These are phyloP conservation scores for Penicillium desertorum DNA, from an alignment of 495 filamentous ascomycete species.

Conservation along the genomic window DNA sequence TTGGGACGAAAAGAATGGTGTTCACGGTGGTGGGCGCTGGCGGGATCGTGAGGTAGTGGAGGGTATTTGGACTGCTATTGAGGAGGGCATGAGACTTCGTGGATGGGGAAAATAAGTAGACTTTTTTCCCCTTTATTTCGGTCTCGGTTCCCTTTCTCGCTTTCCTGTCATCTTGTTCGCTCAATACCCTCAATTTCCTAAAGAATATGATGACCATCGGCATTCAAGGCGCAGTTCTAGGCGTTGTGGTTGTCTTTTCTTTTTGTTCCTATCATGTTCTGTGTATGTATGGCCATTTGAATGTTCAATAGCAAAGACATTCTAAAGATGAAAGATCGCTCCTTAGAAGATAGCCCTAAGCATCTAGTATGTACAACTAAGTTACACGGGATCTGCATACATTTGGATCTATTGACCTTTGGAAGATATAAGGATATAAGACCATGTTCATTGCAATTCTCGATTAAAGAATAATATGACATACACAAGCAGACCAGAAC, in stretches of 20 bases:
- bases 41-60: conserved; percentile 92
- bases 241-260: conserved; percentile 10
- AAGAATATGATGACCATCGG: conserved; percentile 19
- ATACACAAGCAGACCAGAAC: conserved; percentile 33
- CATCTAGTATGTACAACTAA: too few species aligned
- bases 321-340: background rate
- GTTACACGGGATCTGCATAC: background rate
- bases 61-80: conserved; percentile 85
- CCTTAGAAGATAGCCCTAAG: too few species aligned
- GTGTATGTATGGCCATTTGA: conserved; percentile 2
- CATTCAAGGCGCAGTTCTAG: conserved; percentile 18
- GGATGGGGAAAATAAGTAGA: conserved; percentile 70
- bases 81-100: conserved; percentile 79
- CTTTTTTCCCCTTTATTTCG: background rate
- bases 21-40: conserved; percentile 67
- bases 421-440: conserved; percentile 6
- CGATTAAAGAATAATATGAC: conserved; percentile 23
- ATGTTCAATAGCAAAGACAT: too few species aligned
- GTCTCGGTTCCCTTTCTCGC: conserved; percentile 1
- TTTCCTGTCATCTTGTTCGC: conserved; percentile 13
- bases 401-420: background rate
- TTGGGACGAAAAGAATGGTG: conserved; percentile 59
- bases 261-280: background rate
- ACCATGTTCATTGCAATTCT: conserved; percentile 28
- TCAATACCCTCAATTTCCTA: conserved; percentile 6